Evolutionary conservation across 2,329 filamentous ascomycete species (phyloP).

Genomic region (Venturiaceae sp.): DNA sequence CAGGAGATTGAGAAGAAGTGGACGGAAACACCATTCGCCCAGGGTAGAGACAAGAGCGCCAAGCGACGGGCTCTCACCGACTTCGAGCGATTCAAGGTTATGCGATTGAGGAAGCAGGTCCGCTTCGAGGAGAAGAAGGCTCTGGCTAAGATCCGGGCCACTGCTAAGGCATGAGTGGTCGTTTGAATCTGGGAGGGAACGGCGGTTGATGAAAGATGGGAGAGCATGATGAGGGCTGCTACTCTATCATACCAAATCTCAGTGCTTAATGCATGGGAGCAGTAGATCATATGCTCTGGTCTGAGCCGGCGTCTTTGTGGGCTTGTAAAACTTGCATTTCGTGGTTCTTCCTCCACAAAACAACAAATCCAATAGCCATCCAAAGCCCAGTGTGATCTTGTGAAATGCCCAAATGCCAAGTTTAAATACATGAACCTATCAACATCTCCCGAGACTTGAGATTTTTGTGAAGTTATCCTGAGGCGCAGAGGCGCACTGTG

Average conservation of each 20-base stretch:
- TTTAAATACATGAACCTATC: neutral
- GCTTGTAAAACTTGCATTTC: conserved; percentile 2
- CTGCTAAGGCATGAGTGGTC: conserved; percentile 21
- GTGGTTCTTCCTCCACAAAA: neutral
- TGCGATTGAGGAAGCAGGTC: conserved; percentile 99
- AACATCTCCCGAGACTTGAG: neutral
- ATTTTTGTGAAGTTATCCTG: no score
- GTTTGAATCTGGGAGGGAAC: neutral
- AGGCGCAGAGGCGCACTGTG: neutral
- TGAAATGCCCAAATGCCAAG: neutral
- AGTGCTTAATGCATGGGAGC: neutral
- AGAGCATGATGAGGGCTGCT: neutral
- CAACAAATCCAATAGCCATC: neutral
- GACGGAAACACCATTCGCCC: conserved; percentile 83
- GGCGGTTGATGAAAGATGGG: neutral
- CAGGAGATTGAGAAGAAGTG: conserved; percentile 88
- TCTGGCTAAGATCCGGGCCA: conserved; percentile 80
- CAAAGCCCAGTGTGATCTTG: conserved; percentile 8
- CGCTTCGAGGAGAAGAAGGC: conserved; percentile 97
- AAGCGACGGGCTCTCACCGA: conserved; percentile 88
- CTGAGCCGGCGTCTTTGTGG: neutral
- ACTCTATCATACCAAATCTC: neutral
- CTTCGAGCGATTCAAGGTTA: conserved; percentile 99
- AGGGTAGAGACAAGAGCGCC: conserved; percentile 79
- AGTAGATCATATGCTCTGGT: neutral